Conservation (phyloP, 371 early-diverging fungal genomes). For the Saksenaea oblongispora region DNA sequence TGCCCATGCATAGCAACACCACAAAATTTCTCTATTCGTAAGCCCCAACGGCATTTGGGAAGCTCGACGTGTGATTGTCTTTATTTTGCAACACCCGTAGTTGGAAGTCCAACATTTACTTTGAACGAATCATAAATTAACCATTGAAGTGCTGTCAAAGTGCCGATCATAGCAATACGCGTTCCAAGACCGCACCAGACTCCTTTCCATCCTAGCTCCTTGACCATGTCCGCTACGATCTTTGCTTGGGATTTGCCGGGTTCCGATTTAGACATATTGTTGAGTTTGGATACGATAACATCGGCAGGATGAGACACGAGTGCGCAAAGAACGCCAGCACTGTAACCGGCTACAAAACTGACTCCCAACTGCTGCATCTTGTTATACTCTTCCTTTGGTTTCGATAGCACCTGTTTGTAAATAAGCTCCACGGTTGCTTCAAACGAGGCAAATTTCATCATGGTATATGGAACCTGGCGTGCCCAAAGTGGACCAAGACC, state of each 20-base stretch:
- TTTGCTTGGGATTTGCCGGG: conserved; percentile 47
- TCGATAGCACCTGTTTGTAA: conserved; percentile 64
- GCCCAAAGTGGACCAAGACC: conserved; percentile 81
- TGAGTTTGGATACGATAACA: conserved; percentile 88
- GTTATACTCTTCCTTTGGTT: conserved; percentile 76
- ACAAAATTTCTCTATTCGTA: too few species aligned
- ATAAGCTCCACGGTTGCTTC: conserved; percentile 79
- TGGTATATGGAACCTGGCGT: conserved; percentile 92
- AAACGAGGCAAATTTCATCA: conserved; percentile 93
- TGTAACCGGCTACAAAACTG: conserved; percentile 84
- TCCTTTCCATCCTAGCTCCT: conserved; percentile 61
- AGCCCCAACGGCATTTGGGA: too few species aligned
- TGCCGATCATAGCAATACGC: conserved; percentile 79
- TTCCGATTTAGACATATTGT: conserved; percentile 50
- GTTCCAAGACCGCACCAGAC: conserved; percentile 69
- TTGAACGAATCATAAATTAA: conserved; percentile 46
- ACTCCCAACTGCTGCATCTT: conserved; percentile 78
- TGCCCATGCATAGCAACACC: too few species aligned
- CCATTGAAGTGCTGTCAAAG: conserved; percentile 70
- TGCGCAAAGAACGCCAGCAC: conserved; percentile 90
- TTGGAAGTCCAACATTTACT: conserved; percentile 25
- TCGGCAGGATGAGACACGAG: conserved; percentile 96
- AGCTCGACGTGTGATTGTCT: too few species aligned
- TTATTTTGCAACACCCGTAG: conserved; percentile 18
- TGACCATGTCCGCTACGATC: conserved; percentile 49